phyloP scores from a whole-genome alignment of 2,329 filamentous ascomycete genomes.

The Camptophora hylomeconis region DNA sequence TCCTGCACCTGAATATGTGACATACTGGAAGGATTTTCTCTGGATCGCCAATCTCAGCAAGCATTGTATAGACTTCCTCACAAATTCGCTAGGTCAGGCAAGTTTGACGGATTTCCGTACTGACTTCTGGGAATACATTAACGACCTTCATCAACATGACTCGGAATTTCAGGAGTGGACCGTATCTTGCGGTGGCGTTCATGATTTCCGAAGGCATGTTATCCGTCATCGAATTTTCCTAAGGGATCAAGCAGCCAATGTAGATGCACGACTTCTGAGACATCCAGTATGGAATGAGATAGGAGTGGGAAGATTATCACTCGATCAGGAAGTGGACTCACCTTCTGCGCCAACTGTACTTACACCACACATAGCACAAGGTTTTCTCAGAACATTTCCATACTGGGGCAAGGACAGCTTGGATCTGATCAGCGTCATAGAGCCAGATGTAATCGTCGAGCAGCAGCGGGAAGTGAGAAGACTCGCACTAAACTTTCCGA shows the following conservation, averaged over 20 bases:
- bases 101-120: slow-evolving; percentile 43
- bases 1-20: slow-evolving; percentile 47
- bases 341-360: slow-evolving; percentile 43
- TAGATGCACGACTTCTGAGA: slow-evolving; percentile 4
- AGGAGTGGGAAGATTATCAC: slow-evolving; percentile 20
- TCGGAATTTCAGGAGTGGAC: slow-evolving; percentile 43
- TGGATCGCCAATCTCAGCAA: slow-evolving; percentile 63
- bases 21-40: slow-evolving; percentile 50
- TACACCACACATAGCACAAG: slow-evolving; percentile 53
- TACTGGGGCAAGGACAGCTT: slow-evolving; percentile 34
- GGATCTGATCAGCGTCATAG: slow-evolving; percentile 33
- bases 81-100: slow-evolving; percentile 22
- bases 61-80: slow-evolving; percentile 56
- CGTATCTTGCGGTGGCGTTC: slow-evolving; percentile 24
- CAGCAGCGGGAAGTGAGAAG: slow-evolving; percentile 2
- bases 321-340: slow-evolving; percentile 20
- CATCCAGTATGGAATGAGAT: slow-evolving; percentile 45
- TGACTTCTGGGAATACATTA: slow-evolving; percentile 47
- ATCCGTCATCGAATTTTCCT: slow-evolving; percentile 42
- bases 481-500: slow-evolving; percentile 3
- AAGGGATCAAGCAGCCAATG: slow-evolving; percentile 44
- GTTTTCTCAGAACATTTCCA: slow-evolving; percentile 35
- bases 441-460: slow-evolving; percentile 30
- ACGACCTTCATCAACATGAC: slow-evolving; percentile 29
- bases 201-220: slow-evolving; percentile 52